phyloP scores from a whole-genome alignment of 2,329 filamentous ascomycete genomes.

The Trichocomaceae sp. region DNA sequence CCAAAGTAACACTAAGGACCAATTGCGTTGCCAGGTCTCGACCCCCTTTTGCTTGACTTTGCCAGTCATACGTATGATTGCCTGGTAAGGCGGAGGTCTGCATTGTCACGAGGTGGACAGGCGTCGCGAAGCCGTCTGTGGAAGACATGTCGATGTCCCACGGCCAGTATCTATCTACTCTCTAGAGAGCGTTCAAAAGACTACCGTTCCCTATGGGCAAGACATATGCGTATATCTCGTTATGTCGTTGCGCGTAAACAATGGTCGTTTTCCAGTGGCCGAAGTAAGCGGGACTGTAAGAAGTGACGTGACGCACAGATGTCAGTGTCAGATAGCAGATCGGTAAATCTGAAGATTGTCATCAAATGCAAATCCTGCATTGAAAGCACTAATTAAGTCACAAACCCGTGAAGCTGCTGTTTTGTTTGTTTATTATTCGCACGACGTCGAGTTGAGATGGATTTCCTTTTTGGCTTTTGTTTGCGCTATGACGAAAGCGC shows the following conservation, averaged over 20 bases:
- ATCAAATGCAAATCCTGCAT: background rate
- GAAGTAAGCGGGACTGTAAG: background rate
- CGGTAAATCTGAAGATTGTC: background rate
- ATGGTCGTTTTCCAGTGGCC: background rate
- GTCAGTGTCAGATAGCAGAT: background rate
- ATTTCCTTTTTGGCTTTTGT: background rate
- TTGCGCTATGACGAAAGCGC: slow-evolving; percentile 6
- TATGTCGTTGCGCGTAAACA: background rate
- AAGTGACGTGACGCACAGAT: too few relatives aligned
- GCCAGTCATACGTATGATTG: slow-evolving; percentile 17
- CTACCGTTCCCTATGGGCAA: background rate
- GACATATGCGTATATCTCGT: background rate
- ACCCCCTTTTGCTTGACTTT: slow-evolving; percentile 24
- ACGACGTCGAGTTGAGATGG: slow-evolving; percentile 20
- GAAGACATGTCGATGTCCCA: background rate
- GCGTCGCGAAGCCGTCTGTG: background rate
- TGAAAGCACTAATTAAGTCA: background rate
- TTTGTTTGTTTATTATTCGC: slow-evolving; percentile 20
- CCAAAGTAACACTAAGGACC: slow-evolving; percentile 38
- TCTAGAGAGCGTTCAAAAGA: background rate
- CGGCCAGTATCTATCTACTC: background rate
- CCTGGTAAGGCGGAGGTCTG: slow-evolving; percentile 1
- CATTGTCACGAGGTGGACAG: background rate
- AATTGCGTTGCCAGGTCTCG: slow-evolving; percentile 41
- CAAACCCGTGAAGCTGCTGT: background rate